phyloP scores from a whole-genome alignment of 2,329 filamentous ascomycete genomes.

The Fusarium globosum region DNA sequence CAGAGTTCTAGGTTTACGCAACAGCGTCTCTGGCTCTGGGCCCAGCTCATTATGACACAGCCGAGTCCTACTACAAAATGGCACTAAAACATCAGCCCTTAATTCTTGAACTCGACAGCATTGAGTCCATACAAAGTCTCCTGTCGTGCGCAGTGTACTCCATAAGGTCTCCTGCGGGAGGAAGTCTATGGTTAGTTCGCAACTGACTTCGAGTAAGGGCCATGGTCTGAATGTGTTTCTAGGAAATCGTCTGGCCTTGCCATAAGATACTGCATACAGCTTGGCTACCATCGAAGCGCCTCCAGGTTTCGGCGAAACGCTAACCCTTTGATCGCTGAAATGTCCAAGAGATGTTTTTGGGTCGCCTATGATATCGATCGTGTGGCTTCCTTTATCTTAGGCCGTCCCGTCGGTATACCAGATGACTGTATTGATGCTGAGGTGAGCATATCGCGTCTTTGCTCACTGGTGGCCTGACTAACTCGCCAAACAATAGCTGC shows the following conservation, averaged over 20 bases:
- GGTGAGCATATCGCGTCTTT: not conserved
- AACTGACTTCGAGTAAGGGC: not conserved
- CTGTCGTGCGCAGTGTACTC: constrained; percentile 27
- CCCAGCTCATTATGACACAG: constrained; percentile 27
- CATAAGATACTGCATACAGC: constrained; percentile 27
- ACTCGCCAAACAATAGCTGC: not conserved
- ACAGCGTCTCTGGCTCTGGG: constrained; percentile 29
- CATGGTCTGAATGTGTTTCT: not conserved
- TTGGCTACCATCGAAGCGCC: constrained; percentile 30
- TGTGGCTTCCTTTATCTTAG: constrained; percentile 29
- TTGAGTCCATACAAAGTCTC: constrained; percentile 31
- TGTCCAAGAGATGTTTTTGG: constrained; percentile 35
- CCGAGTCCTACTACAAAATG: constrained; percentile 36
- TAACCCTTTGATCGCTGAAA: constrained; percentile 30
- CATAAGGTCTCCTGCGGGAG: constrained; percentile 26
- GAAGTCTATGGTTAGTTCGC: constrained; percentile 22
- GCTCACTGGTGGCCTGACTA: not conserved
- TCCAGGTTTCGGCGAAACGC: constrained; percentile 29
- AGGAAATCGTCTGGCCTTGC: constrained; percentile 32
- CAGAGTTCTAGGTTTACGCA: constrained; percentile 16
- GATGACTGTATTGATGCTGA: constrained; percentile 33
- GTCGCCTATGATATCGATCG: constrained; percentile 33
- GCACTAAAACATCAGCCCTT: constrained; percentile 22
- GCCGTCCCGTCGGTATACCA: constrained; percentile 28
- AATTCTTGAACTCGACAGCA: constrained; percentile 24